Evolutionary conservation across 2,329 filamentous ascomycete species (phyloP).

Genomic region (Xylariaceae sp.): DNA sequence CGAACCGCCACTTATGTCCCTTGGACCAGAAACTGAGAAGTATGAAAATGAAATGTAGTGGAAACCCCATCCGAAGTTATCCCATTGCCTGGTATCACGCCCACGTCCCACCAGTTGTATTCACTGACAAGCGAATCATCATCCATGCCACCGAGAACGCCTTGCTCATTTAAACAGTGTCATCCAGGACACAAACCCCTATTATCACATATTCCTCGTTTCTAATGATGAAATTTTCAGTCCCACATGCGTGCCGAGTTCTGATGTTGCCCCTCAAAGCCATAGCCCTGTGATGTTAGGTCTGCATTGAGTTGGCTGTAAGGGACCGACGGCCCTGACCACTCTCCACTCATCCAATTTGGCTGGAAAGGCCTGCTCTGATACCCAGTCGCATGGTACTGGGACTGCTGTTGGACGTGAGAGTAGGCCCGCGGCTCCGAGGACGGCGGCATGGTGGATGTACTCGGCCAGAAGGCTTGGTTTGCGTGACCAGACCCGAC

Average conservation of each 20-base stretch:
- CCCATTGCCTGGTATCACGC: neutral
- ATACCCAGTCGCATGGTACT: conserved; percentile 2
- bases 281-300: conserved; percentile 17
- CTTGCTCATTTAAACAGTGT: conserved; percentile 10
- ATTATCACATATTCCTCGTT: neutral
- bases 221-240: conserved; percentile 1
- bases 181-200: neutral
- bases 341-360: conserved; percentile 12
- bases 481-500: conserved; percentile 13
- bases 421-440: conserved; percentile 17
- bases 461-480: conserved; percentile 16
- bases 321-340: conserved; percentile 19
- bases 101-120: neutral
- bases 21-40: neutral
- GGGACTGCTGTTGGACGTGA: conserved; percentile 15
- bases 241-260: conserved; percentile 18
- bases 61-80: neutral
- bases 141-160: conserved; percentile 9
- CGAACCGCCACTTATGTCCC: conserved; percentile 5
- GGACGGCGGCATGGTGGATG: conserved; percentile 5
- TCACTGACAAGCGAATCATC: neutral
- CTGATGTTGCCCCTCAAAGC: conserved; percentile 7
- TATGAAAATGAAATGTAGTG: neutral
- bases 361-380: conserved; percentile 7
- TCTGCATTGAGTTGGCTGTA: conserved; percentile 14